Percentiles rank a stretch among this genome's conserved stretches.
phyloP scores from a whole-genome alignment of 164 flowering plant genomes.

The Buxus sempervirens region DNA sequence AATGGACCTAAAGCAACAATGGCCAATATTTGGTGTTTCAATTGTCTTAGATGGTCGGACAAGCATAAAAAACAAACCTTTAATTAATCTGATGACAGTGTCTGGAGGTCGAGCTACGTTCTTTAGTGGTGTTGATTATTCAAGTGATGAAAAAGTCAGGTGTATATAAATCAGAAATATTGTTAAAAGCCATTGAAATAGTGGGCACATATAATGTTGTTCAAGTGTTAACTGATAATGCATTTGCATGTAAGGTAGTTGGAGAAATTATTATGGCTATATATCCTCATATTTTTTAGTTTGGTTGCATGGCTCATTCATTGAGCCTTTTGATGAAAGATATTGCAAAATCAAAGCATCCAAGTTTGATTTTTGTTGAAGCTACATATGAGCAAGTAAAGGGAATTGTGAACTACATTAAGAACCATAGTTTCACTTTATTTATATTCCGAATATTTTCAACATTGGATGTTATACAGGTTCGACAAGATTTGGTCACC shows the following conservation, averaged over 20 bases:
- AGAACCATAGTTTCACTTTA: too few species aligned
- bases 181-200: constrained; percentile 19
- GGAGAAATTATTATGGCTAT: constrained; percentile 15
- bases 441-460: too few species aligned
- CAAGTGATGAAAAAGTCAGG: constrained; percentile 14
- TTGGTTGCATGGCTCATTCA: constrained; percentile 26
- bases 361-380: constrained; percentile 13
- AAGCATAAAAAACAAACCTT: constrained; percentile 15
- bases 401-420: too few species aligned
- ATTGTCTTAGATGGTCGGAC: constrained; percentile 25
- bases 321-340: constrained; percentile 27
- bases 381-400: constrained; percentile 18
- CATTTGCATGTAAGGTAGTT: too few species aligned
- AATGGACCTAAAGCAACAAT: constrained; percentile 15
- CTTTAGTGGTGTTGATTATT: constrained; percentile 11
- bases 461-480: too few species aligned
- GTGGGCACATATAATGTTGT: constrained; percentile 18
- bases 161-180: constrained; percentile 10
- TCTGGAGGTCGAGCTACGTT: constrained; percentile 13
- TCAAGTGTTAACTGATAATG: constrained; percentile 23
- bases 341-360: constrained; percentile 11
- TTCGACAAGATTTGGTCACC: constrained; percentile 23
- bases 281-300: constrained; percentile 32
- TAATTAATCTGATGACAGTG: constrained; percentile 15
- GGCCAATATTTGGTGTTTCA: constrained; percentile 21